Conservation (phyloP, 2,329 filamentous ascomycete species). For the Trichoderma lentiforme region DNA sequence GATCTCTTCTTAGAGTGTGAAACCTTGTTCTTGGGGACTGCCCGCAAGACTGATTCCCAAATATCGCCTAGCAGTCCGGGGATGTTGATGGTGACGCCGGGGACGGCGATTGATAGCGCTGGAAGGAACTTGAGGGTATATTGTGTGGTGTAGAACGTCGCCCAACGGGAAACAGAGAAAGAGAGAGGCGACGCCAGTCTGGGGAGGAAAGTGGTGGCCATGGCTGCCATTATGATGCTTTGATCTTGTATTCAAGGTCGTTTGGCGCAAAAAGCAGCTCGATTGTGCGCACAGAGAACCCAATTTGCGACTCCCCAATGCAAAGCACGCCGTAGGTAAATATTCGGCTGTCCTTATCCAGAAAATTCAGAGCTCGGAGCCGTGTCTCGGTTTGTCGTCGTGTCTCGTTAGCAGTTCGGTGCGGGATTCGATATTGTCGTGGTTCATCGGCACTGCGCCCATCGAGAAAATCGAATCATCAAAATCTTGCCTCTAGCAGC, state of each 20-base stretch:
- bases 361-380: background rate
- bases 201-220: constrained; percentile 51
- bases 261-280: constrained; percentile 6
- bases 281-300: background rate
- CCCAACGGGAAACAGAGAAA: constrained; percentile 41
- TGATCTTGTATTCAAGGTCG: background rate
- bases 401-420: background rate
- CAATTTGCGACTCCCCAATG: background rate
- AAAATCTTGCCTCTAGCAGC: constrained; percentile 14
- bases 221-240: constrained; percentile 43
- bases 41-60: constrained; percentile 88
- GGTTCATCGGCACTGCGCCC: background rate
- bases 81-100: constrained; percentile 55
- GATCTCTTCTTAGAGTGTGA: constrained; percentile 94
- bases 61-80: constrained; percentile 70
- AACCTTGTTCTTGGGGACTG: constrained; percentile 98
- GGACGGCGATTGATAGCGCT: constrained; percentile 55
- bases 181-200: constrained; percentile 45
- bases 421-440: constrained; percentile 1
- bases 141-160: constrained; percentile 44
- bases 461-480: constrained; percentile 14
- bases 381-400: background rate
- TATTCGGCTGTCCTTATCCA: background rate
- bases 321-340: background rate
- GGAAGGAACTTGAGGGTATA: constrained; percentile 48